A percentile compares a stretch with the other conserved stretches of the same genome.
Conservation (phyloP, 1,284 basidiomycete genomes). For the Hymenochaete sp. region DNA sequence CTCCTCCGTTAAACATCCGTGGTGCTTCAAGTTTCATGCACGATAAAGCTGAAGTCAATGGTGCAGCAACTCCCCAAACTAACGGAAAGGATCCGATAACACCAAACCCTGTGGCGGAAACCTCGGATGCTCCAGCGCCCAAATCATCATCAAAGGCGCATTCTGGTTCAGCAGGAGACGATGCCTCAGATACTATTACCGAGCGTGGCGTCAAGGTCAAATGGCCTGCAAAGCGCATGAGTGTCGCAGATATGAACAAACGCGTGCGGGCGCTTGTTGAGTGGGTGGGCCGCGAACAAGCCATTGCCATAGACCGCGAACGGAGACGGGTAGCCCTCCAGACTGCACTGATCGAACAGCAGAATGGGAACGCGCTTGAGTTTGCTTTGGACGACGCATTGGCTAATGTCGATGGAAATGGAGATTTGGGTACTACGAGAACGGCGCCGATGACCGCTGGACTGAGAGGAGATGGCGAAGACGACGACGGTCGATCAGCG, state of each 20-base stretch:
- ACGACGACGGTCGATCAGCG: slow-evolving; percentile 6
- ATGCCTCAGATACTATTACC: slow-evolving; percentile 17
- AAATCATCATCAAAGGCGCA: background rate
- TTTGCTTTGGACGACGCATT: background rate
- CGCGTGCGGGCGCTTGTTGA: slow-evolving; percentile 86
- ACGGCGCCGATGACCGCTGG: too few species aligned
- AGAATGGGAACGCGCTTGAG: background rate
- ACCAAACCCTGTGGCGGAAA: slow-evolving; percentile 20
- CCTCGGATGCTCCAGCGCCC: background rate
- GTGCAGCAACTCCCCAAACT: background rate
- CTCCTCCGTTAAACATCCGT: slow-evolving; percentile 69
- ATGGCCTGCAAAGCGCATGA: slow-evolving; percentile 91
- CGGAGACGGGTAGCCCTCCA: slow-evolving; percentile 62
- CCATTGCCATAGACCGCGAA: slow-evolving; percentile 62
- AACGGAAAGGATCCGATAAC: slow-evolving; percentile 18
- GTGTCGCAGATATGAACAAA: slow-evolving; percentile 95
- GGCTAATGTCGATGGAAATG: slow-evolving; percentile 30
- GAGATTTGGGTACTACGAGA: background rate
- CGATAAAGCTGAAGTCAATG: background rate
- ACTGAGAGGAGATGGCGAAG: too few species aligned
- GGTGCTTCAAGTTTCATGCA: slow-evolving; percentile 21
- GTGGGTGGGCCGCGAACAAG: slow-evolving; percentile 83
- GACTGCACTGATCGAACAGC: slow-evolving; percentile 15
- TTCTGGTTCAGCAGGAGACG: too few species aligned
- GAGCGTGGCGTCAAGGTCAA: slow-evolving; percentile 89